Evolutionary conservation across 768 basidiomycete species (phyloP).

Genomic region (Suillus fuscotomentosus): DNA sequence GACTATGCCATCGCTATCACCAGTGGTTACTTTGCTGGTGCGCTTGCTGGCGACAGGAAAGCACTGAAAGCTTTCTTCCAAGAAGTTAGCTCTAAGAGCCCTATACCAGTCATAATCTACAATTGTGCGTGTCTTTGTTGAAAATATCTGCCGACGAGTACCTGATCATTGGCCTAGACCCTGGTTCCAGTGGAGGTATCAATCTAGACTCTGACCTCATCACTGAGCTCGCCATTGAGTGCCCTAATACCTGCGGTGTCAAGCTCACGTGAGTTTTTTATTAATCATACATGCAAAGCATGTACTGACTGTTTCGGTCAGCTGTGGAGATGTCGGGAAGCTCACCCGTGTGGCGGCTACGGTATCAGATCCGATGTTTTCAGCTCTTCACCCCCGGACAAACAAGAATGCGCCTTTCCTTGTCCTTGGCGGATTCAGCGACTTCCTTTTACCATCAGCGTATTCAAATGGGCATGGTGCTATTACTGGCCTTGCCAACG

Average conservation of each 20-base stretch:
- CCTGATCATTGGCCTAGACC: conserved; percentile 47
- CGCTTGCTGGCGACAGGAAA: conserved; percentile 52
- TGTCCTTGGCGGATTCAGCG: conserved; percentile 82
- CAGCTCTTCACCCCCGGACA: conserved; percentile 62
- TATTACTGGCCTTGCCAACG: conserved; percentile 86
- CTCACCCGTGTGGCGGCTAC: conserved; percentile 78
- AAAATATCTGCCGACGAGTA: background rate
- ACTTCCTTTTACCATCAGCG: conserved; percentile 75
- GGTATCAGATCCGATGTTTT: conserved; percentile 58
- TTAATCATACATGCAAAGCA: background rate
- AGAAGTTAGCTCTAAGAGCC: conserved; percentile 76
- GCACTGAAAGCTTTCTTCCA: conserved; percentile 80
- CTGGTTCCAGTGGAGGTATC: conserved; percentile 85
- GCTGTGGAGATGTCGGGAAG: conserved; percentile 91
- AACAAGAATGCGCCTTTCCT: conserved; percentile 69
- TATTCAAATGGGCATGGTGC: conserved; percentile 82
- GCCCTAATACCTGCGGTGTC: conserved; percentile 78
- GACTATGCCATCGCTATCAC: conserved; percentile 85
- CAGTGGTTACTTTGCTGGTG: conserved; percentile 86
- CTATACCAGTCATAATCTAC: conserved; percentile 86
- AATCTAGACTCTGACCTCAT: conserved; percentile 91
- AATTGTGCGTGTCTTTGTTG: conserved; percentile 57
- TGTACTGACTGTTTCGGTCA: conserved; percentile 27
- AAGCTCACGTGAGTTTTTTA: conserved; percentile 74
- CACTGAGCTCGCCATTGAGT: conserved; percentile 71